Percentiles rank a stretch among this genome's conserved stretches.
These are phyloP conservation scores for Cicer chorassanicum DNA, from an alignment of 306 rosid genomes.

Conservation along the genomic window DNA sequence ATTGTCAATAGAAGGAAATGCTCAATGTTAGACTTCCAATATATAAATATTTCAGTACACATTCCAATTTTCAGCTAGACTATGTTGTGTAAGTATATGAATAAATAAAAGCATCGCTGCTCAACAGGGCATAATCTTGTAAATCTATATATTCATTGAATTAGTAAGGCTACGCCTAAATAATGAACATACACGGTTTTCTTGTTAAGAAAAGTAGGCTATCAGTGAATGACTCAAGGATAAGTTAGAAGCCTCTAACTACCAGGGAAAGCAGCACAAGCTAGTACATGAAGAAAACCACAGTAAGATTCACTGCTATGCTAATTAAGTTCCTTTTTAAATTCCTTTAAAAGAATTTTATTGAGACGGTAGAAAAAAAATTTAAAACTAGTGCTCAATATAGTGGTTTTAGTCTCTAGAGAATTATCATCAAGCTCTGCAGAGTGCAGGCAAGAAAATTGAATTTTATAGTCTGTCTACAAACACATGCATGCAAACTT, in stretches of 20 bases:
- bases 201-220: conserved; percentile 20
- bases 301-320: conserved; percentile 5
- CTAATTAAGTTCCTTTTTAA: background rate
- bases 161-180: conserved; percentile 11
- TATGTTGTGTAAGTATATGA: conserved; percentile 10
- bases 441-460: background rate
- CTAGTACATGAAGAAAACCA: conserved; percentile 7
- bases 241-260: conserved; percentile 28
- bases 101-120: conserved; percentile 15
- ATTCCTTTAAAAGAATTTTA: background rate
- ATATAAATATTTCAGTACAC: background rate
- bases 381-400: background rate
- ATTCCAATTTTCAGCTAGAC: background rate
- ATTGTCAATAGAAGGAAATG: conserved; percentile 39
- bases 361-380: background rate
- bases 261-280: conserved; percentile 17
- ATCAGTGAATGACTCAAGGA: conserved; percentile 29
- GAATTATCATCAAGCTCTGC: conserved; percentile 9
- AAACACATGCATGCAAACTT: conserved; percentile 3
- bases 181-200: background rate
- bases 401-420: conserved; percentile 17
- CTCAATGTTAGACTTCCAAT: background rate
- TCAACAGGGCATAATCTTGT: conserved; percentile 31
- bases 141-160: conserved; percentile 30
- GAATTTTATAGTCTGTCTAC: conserved; percentile 19